phyloP scores from a whole-genome alignment of 139 green algal genomes.

The Mesotaenium endlicherianum region DNA sequence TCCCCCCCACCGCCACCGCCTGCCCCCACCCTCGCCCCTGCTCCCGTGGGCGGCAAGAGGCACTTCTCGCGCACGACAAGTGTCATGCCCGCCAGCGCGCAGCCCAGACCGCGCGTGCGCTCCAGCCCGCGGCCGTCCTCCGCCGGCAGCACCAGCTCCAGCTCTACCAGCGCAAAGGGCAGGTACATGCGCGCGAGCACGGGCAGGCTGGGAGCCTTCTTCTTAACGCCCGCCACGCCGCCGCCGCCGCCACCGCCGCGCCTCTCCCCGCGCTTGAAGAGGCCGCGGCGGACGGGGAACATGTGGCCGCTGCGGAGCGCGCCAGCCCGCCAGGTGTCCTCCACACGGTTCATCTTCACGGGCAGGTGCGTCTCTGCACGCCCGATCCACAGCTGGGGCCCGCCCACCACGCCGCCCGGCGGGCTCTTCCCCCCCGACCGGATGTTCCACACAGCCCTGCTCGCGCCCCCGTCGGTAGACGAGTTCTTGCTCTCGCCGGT shows the following conservation, averaged over 20 bases:
- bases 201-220: not conserved
- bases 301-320: not conserved
- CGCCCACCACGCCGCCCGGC: not conserved
- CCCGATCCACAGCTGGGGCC: conserved; percentile 14
- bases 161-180: conserved; percentile 4
- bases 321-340: not conserved
- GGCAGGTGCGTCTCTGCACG: not conserved
- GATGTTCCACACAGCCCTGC: not conserved
- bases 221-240: too few species aligned
- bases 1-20: too few species aligned
- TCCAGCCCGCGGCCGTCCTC: not conserved
- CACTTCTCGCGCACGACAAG: conserved; percentile 9
- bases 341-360: conserved; percentile 11
- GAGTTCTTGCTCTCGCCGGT: too few species aligned
- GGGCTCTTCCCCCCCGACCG: not conserved
- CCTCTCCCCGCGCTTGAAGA: conserved; percentile 9
- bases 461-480: not conserved
- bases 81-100: conserved; percentile 5
- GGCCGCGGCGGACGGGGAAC: conserved; percentile 10
- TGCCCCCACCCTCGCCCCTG: too few species aligned
- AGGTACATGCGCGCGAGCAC: conserved; percentile 26
- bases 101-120: not conserved
- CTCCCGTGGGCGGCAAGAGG: too few species aligned
- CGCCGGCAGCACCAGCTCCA: not conserved
- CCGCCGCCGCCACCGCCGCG: too few species aligned